These are phyloP conservation scores for Yamadazyma dushanensis DNA, from an alignment of 1,139 yeast genomes.

Conservation along the genomic window DNA sequence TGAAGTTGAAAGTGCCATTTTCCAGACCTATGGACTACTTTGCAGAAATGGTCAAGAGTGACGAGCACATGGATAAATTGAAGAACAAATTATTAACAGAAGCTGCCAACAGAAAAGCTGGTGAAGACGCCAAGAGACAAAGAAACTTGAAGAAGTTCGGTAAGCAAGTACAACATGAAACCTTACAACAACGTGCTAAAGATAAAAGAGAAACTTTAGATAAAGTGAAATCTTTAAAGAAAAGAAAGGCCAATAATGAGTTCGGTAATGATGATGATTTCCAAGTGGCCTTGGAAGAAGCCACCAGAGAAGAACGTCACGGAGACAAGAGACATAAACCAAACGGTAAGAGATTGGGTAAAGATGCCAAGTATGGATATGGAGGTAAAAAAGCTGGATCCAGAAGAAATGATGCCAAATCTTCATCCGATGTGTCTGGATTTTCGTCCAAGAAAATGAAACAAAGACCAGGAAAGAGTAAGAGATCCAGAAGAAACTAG, in stretches of 20 bases:
- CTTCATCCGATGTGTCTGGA: slow-evolving; percentile 69
- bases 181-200: slow-evolving; percentile 91
- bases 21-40: slow-evolving; percentile 93
- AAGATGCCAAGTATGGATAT: slow-evolving; percentile 59
- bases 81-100: slow-evolving; percentile 79
- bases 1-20: slow-evolving; percentile 76
- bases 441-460: slow-evolving; percentile 59
- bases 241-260: slow-evolving; percentile 80
- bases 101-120: slow-evolving; percentile 88
- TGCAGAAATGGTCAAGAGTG: slow-evolving; percentile 98
- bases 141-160: slow-evolving; percentile 96
- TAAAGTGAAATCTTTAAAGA: slow-evolving; percentile 83
- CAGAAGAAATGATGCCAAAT: slow-evolving; percentile 72
- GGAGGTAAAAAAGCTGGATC: slow-evolving; percentile 80
- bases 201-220: slow-evolving; percentile 91
- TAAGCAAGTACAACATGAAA: slow-evolving; percentile 93
- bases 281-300: slow-evolving; percentile 86
- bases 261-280: slow-evolving; percentile 61
- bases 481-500: slow-evolving; percentile 35
- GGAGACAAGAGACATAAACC: slow-evolving; percentile 51
- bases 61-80: slow-evolving; percentile 96
- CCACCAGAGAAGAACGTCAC: slow-evolving; percentile 48
- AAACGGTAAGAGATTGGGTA: slow-evolving; percentile 59
- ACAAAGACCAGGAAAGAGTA: slow-evolving; percentile 80
- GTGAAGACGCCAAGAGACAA: slow-evolving; percentile 92